A percentile compares a stretch with the other conserved stretches of the same genome.
phyloP scores from a whole-genome alignment of 1,284 basidiomycete genomes.

The Phylloporus gajari region DNA sequence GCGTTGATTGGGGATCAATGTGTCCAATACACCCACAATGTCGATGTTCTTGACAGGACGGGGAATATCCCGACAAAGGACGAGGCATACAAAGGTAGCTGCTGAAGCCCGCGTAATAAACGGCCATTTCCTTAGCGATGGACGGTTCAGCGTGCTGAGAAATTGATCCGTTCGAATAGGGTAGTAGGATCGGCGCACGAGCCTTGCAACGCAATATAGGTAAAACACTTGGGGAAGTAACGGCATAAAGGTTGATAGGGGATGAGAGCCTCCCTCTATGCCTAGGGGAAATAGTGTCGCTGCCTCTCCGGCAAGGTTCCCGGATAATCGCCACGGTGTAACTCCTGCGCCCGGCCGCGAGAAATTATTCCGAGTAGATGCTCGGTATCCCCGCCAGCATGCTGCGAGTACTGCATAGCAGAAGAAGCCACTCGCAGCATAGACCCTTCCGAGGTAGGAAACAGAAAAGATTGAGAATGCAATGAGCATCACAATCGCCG shows the following conservation, averaged over 20 bases:
- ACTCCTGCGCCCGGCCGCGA: background rate
- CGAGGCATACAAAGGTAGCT: conserved; percentile 26
- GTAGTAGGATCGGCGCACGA: conserved; percentile 29
- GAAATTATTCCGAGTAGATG: background rate
- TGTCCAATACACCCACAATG: conserved; percentile 22
- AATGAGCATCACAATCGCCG: conserved; percentile 26
- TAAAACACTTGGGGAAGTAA: conserved; percentile 24
- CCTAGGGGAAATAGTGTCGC: no score
- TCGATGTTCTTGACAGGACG: conserved; percentile 25
- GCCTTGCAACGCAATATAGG: conserved; percentile 27
- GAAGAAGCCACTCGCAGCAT: conserved; percentile 3
- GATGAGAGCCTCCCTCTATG: no score
- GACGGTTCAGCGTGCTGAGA: conserved; percentile 14
- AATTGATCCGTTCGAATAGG: conserved; percentile 26
- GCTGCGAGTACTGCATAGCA: conserved; percentile 13
- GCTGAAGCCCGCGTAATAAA: conserved; percentile 26
- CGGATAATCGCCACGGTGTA: conserved; percentile 16
- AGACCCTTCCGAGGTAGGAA: conserved; percentile 17
- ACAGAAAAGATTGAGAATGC: conserved; percentile 15
- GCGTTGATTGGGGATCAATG: conserved; percentile 25
- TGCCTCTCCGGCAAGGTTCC: conserved; percentile 22
- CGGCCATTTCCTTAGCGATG: conserved; percentile 23
- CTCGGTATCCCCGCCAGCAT: conserved; percentile 24
- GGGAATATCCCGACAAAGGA: conserved; percentile 25
- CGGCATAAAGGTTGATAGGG: conserved; percentile 11